Evolutionary conservation across 192 early-diverging fungal genomes (phyloP), one percentile per base, ranked within the genome.

Genomic region (Coemansia sp.): DNA sequence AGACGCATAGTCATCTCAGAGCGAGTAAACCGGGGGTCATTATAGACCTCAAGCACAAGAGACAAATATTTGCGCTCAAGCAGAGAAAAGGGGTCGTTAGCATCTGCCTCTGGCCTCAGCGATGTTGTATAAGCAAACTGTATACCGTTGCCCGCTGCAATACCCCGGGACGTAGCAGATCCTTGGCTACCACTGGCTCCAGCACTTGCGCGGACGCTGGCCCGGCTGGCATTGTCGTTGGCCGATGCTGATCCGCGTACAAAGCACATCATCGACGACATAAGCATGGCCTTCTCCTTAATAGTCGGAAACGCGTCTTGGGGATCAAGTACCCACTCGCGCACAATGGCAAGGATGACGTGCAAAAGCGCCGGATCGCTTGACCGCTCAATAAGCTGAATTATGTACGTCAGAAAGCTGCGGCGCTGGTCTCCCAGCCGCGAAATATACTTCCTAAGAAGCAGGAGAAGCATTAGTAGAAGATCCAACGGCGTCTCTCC

Each of bases 231-330:
- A 39, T 73, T 79, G 57, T 72, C 82, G 55, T 60, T 78, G n/a
- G 78, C 74, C 20, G 85, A 76, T 55, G 92, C 89, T 4, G 85
- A 85, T 2, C 87, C 83, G 19, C 75, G 84, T 72, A 96, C 93
- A 56, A 94, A 85, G 21, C 85, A 78, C 89, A 98, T 90, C 92
- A 99, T 92, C 65, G 91, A 92, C 17, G 91, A 86, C 77, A 96
- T 84, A n/a, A 99, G 80, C 59, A 89, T 91, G 6, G 95, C 91
- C 75, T 98, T 98, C 64, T 99, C 98, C 76, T 95, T 96, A 63
- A 93, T 86, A 5, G 98, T 97, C 2, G 98, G 98, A 80, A 97
- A 97, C 2, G 91, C 83, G 56, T 95, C 94, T 56, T 83, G 82
- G 23, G 87, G 82, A n/a, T 85, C 87, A 39, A 92, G 75, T 2